A percentile compares a stretch with the other conserved stretches of the same genome.
Conservation (phyloP, 2,329 filamentous ascomycete genomes). For the Neopestalotiopsis sp. region DNA sequence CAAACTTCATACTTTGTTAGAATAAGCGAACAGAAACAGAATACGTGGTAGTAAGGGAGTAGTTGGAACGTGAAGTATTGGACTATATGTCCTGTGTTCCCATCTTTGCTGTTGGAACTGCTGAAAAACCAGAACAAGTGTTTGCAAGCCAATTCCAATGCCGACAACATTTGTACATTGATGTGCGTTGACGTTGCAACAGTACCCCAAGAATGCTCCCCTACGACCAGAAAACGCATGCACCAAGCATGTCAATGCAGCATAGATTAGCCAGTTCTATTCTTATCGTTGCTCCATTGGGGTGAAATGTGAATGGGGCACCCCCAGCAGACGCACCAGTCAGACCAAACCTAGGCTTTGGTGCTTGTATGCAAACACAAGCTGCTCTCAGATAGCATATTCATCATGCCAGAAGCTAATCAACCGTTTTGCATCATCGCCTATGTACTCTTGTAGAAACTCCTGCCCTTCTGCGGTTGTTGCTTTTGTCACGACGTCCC, state of each 20-base stretch:
- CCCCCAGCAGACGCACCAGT: background rate
- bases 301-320: background rate
- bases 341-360: background rate
- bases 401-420: constrained; percentile 37
- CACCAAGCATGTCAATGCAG: background rate
- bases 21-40: too few species aligned
- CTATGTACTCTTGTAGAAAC: constrained; percentile 33
- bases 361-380: background rate
- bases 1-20: too few species aligned
- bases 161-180: background rate
- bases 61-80: too few species aligned
- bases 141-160: background rate
- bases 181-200: background rate
- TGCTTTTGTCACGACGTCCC: constrained; percentile 35
- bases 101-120: background rate
- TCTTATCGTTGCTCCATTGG: background rate
- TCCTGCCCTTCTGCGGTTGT: constrained; percentile 28
- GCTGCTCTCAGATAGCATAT: constrained; percentile 31
- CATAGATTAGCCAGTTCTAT: background rate
- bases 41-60: too few species aligned
- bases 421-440: constrained; percentile 31
- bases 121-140: background rate
- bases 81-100: too few species aligned
- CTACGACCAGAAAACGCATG: background rate
- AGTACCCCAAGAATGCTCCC: background rate